Conservation (phyloP, 805 yeast genomes). For the Ogataea angusta region DNA sequence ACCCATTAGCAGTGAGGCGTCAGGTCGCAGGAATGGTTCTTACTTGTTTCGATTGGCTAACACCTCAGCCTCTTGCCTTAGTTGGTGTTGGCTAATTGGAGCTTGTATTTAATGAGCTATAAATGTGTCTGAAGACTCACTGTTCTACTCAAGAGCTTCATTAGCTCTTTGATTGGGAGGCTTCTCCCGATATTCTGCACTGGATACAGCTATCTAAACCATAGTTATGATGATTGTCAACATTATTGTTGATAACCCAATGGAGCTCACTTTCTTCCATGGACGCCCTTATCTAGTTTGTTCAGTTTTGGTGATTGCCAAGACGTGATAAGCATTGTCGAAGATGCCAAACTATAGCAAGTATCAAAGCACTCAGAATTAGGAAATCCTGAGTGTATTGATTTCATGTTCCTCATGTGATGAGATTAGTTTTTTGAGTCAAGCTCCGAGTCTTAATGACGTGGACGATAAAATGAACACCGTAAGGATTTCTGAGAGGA, state of each 20-base stretch:
- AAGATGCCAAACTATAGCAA: slow-evolving; percentile 52
- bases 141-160: slow-evolving; percentile 1
- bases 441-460: slow-evolving; percentile 68
- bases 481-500: slow-evolving; percentile 21
- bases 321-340: slow-evolving; percentile 53
- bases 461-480: slow-evolving; percentile 50
- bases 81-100: background rate
- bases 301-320: slow-evolving; percentile 19
- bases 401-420: slow-evolving; percentile 39
- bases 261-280: slow-evolving; percentile 80
- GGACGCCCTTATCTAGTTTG: slow-evolving; percentile 41
- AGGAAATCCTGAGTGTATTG: slow-evolving; percentile 2
- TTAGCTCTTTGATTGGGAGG: slow-evolving; percentile 12
- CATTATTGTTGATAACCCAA: slow-evolving; percentile 52
- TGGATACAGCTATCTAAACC: slow-evolving; percentile 55
- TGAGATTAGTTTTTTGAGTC: slow-evolving; percentile 81
- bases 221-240: slow-evolving; percentile 70
- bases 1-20: slow-evolving; percentile 12
- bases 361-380: slow-evolving; percentile 1
- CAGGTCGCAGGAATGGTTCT: background rate
- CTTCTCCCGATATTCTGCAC: slow-evolving; percentile 49
- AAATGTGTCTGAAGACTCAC: background rate
- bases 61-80: slow-evolving; percentile 17
- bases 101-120: slow-evolving; percentile 16
- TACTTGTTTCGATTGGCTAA: background rate